A percentile compares a stretch with the other conserved stretches of the same genome.
Evolutionary conservation across 441 rosid species (phyloP).

Genomic region (Cnidoscolus chayamansa): DNA sequence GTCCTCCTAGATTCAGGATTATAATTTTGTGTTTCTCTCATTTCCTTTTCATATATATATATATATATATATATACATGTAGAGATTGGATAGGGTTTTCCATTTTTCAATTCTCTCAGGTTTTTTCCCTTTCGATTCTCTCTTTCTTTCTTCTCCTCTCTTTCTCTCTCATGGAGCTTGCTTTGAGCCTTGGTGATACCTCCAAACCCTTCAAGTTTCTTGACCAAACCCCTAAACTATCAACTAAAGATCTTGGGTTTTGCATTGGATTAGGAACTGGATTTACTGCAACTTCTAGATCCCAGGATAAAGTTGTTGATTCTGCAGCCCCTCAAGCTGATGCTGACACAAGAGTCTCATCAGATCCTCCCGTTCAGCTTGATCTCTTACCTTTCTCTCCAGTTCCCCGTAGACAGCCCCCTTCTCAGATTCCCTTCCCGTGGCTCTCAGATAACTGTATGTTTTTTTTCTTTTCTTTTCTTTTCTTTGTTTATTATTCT

Average conservation of each 20-base stretch:
- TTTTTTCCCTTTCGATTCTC: no score
- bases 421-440: conserved; percentile 46
- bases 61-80: no score
- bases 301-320: conserved; percentile 24
- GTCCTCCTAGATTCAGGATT: no score
- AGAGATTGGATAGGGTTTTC: no score
- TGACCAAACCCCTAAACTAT: conserved; percentile 32
- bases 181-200: conserved; percentile 58
- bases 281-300: conserved; percentile 11
- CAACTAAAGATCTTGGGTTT: conserved; percentile 45
- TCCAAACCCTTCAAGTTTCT: conserved; percentile 51
- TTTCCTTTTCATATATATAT: no score
- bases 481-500: not conserved
- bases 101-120: no score
- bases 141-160: no score
- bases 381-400: conserved; percentile 59
- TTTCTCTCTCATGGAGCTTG: conserved; percentile 41
- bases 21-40: no score
- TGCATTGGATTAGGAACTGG: conserved; percentile 41
- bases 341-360: conserved; percentile 19
- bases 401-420: conserved; percentile 35
- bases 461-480: no score
- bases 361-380: conserved; percentile 52
- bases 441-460: conserved; percentile 47
- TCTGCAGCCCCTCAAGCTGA: not conserved